Conservation (phyloP, 2,329 filamentous ascomycete species). For the Fusarium chuoi region DNA sequence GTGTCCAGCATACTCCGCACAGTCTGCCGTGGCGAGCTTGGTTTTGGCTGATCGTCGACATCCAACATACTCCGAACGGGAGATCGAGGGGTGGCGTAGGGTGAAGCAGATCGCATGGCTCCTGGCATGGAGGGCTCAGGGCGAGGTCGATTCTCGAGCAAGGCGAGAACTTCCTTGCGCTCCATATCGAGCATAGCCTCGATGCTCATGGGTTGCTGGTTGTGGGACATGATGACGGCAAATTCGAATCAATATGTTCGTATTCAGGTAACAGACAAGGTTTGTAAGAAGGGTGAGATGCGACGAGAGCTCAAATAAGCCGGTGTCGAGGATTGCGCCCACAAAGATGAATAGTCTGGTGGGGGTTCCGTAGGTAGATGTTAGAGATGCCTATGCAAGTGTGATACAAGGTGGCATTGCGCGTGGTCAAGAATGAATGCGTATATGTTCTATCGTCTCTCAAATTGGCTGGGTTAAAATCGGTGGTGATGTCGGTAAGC, state of each 20-base stretch:
- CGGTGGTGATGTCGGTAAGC: background rate
- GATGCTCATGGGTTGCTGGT: slow-evolving; percentile 71
- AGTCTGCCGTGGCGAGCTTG: slow-evolving; percentile 58
- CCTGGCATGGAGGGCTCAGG: slow-evolving; percentile 41
- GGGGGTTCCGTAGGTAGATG: slow-evolving; percentile 12
- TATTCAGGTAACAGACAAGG: background rate
- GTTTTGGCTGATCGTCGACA: slow-evolving; percentile 31
- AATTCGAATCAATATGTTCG: background rate
- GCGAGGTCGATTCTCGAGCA: slow-evolving; percentile 66
- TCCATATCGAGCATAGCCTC: slow-evolving; percentile 83
- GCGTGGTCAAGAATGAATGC: slow-evolving; percentile 2
- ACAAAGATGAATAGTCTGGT: slow-evolving; percentile 15
- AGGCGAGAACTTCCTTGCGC: slow-evolving; percentile 75
- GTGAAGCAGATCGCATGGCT: slow-evolving; percentile 61
- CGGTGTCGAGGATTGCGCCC: slow-evolving; percentile 10
- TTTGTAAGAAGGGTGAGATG: background rate
- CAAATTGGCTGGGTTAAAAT: slow-evolving; percentile 5
- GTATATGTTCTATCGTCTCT: slow-evolving; percentile 1
- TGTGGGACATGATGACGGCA: slow-evolving; percentile 48
- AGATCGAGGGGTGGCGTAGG: slow-evolving; percentile 68
- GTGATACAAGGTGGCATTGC: slow-evolving; percentile 33
- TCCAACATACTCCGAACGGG: slow-evolving; percentile 67
- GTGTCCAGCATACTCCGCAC: slow-evolving; percentile 63
- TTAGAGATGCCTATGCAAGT: slow-evolving; percentile 13
- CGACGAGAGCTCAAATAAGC: background rate